phyloP scores from a whole-genome alignment of 192 early-diverging fungal genomes.

The Coemansia sp. region DNA sequence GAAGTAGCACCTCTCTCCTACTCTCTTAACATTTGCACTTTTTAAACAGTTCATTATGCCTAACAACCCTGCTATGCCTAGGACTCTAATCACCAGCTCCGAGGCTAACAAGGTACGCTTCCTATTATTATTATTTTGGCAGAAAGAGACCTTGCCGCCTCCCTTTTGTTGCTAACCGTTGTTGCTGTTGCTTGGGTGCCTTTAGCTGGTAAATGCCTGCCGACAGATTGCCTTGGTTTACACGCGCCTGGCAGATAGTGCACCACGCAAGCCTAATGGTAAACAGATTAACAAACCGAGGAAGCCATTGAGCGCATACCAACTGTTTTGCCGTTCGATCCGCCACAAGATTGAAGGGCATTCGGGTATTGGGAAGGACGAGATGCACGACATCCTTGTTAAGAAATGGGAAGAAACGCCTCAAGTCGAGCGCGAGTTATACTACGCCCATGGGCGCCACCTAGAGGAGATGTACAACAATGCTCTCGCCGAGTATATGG shows the following conservation, averaged over 20 bases:
- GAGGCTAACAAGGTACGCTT: background rate
- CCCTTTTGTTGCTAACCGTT: background rate
- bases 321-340: background rate
- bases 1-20: too few relatives aligned
- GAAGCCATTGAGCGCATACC: background rate
- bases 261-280: background rate
- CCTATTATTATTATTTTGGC: too few relatives aligned
- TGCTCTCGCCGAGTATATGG: background rate
- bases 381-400: background rate
- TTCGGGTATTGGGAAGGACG: background rate
- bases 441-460: background rate
- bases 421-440: background rate
- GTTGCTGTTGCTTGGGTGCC: background rate
- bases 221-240: background rate
- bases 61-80: background rate
- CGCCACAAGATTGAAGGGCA: background rate
- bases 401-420: background rate
- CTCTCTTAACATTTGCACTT: background rate
- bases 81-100: background rate
- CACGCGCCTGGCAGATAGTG: background rate
- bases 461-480: background rate
- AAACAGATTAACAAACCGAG: background rate
- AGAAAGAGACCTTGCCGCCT: background rate
- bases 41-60: too few relatives aligned
- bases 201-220: background rate